Conservation (phyloP, 805 yeast species). For the Nakazawaea ernobii region DNA sequence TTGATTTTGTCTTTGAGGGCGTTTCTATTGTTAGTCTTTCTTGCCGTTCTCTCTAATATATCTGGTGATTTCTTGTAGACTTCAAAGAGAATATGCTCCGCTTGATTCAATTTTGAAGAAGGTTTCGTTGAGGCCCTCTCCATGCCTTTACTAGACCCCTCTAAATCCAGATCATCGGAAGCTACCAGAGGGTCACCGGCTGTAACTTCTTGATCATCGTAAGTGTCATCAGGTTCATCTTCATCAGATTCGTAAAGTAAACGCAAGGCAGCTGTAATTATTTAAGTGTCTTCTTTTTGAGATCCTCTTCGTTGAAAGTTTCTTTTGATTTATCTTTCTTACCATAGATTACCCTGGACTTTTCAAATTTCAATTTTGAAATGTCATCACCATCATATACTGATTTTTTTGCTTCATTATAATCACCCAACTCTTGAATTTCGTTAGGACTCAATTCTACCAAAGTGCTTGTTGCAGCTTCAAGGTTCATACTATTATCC, state of each 20-base stretch:
- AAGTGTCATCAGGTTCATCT: slow-evolving; percentile 81
- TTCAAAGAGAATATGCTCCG: slow-evolving; percentile 54
- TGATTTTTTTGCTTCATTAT: slow-evolving; percentile 20
- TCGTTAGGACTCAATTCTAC: slow-evolving; percentile 53
- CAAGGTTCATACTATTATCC: slow-evolving; percentile 46
- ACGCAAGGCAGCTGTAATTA: slow-evolving; percentile 47
- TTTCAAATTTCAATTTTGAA: slow-evolving; percentile 23
- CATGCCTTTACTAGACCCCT: slow-evolving; percentile 11
- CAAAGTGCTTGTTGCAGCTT: slow-evolving; percentile 48
- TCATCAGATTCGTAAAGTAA: slow-evolving; percentile 71
- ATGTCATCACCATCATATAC: slow-evolving; percentile 27
- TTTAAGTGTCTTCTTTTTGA: slow-evolving; percentile 56
- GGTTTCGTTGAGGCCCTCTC: slow-evolving; percentile 12
- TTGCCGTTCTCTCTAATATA: slow-evolving; percentile 38
- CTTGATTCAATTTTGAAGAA: slow-evolving; percentile 29
- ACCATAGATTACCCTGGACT: slow-evolving; percentile 25
- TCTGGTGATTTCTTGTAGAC: slow-evolving; percentile 45
- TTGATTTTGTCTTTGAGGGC: slow-evolving; percentile 45
- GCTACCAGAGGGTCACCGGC: slow-evolving; percentile 13
- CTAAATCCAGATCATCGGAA: slow-evolving; percentile 6
- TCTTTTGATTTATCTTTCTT: slow-evolving; percentile 22
- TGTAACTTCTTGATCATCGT: slow-evolving; percentile 49
- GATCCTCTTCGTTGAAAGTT: slow-evolving; percentile 27
- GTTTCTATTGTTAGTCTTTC: slow-evolving; percentile 48
- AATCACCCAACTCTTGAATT: slow-evolving; percentile 26